Conservation (phyloP, 2,329 filamentous ascomycete genomes). For the Venturia aucupariae region DNA sequence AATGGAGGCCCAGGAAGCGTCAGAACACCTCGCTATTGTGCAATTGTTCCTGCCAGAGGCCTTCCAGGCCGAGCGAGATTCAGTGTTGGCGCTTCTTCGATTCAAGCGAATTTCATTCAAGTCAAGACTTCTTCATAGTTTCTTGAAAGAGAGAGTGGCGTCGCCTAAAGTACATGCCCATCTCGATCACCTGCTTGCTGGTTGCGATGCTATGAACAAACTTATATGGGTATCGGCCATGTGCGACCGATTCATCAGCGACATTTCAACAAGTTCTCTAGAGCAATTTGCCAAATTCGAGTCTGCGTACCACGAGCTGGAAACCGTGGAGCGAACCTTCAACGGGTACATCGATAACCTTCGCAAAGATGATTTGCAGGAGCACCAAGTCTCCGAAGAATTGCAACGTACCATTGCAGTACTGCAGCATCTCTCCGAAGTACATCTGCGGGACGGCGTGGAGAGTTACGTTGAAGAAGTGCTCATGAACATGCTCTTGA, state of each 20-base stretch:
- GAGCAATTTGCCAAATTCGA: slow-evolving; percentile 72
- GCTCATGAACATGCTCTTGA: slow-evolving; percentile 64
- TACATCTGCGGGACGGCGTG: slow-evolving; percentile 62
- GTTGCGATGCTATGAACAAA: slow-evolving; percentile 75
- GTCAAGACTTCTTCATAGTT: slow-evolving; percentile 64
- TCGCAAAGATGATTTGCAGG: slow-evolving; percentile 75
- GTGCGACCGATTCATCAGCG: slow-evolving; percentile 74
- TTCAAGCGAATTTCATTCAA: slow-evolving; percentile 89
- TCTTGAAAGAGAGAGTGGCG: slow-evolving; percentile 69
- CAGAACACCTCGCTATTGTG: slow-evolving; percentile 80
- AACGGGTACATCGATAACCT: slow-evolving; percentile 83
- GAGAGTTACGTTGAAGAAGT: slow-evolving; percentile 70
- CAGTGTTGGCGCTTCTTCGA: slow-evolving; percentile 76
- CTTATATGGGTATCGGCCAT: slow-evolving; percentile 75
- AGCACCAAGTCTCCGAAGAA: slow-evolving; percentile 71
- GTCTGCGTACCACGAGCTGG: slow-evolving; percentile 74
- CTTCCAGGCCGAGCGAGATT: slow-evolving; percentile 71
- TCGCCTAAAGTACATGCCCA: slow-evolving; percentile 57
- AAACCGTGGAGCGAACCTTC: slow-evolving; percentile 81
- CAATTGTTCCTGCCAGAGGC: slow-evolving; percentile 81
- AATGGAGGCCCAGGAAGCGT: slow-evolving; percentile 79
- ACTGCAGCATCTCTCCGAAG: slow-evolving; percentile 75
- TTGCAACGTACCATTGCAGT: slow-evolving; percentile 74
- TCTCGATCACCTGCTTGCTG: slow-evolving; percentile 70
- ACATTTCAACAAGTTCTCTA: slow-evolving; percentile 68